Evolutionary conservation across 371 early-diverging fungal genomes (phyloP).

Genomic region (Cokeromyces recurvatus): DNA sequence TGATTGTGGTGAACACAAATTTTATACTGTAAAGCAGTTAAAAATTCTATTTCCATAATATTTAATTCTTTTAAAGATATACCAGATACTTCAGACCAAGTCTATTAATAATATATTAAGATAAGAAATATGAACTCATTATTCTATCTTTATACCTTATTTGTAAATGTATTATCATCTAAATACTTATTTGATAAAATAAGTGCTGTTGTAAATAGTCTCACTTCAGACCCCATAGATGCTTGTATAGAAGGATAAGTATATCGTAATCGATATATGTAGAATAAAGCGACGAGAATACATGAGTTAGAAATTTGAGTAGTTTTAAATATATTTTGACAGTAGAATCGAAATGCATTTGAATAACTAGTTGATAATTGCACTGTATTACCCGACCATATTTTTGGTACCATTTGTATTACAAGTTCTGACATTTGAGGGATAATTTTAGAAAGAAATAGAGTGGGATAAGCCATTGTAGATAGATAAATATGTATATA

Average conservation of each 20-base stretch:
- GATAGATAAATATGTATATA: no score
- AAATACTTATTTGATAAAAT: conserved; percentile 60
- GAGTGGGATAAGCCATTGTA: no score
- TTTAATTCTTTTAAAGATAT: conserved; percentile 57
- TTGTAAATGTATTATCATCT: conserved; percentile 66
- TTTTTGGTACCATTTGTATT: conserved; percentile 40
- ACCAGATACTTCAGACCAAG: conserved; percentile 66
- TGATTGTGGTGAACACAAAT: conserved; percentile 23
- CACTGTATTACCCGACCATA: conserved; percentile 37
- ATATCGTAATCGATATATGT: conserved; percentile 26
- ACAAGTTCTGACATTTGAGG: not conserved
- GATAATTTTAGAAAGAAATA: not conserved
- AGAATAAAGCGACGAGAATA: conserved; percentile 28
- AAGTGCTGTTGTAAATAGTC: conserved; percentile 58
- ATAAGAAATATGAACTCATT: no score
- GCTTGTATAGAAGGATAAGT: conserved; percentile 31
- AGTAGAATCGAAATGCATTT: conserved; percentile 31
- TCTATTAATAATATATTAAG: conserved; percentile 19
- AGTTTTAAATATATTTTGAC: conserved; percentile 41
- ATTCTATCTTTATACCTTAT: conserved; percentile 38
- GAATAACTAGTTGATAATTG: conserved; percentile 10
- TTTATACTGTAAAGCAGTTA: conserved; percentile 50
- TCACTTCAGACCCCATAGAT: conserved; percentile 50
- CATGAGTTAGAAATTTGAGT: conserved; percentile 34
- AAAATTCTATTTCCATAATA: conserved; percentile 69